Evolutionary conservation across 345 rosid genomes (phyloP).

Genomic region (Eucalyptus albens): DNA sequence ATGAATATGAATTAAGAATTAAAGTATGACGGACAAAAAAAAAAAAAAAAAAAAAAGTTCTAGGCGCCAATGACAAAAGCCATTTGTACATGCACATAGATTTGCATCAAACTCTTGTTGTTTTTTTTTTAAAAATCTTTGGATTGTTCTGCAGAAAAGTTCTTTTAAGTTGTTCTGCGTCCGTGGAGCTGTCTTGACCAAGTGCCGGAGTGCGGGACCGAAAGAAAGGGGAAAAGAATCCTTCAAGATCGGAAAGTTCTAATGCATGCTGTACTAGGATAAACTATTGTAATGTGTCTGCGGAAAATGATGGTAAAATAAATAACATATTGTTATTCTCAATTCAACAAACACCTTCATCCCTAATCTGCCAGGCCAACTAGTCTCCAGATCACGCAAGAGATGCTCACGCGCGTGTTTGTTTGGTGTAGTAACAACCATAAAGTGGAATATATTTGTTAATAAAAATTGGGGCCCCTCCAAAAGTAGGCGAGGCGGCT

Average conservation of each 20-base stretch:
- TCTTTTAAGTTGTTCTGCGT: neutral
- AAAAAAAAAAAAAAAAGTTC: too few relatives aligned
- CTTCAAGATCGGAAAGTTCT: neutral
- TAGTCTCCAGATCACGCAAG: neutral
- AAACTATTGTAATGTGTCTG: neutral
- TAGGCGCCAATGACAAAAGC: neutral
- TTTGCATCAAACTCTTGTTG: fast-evolving
- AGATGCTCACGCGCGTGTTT: neutral
- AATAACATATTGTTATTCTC: neutral
- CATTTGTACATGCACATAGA: neutral
- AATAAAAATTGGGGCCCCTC: neutral
- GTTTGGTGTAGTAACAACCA: neutral
- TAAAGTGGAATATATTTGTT: neutral
- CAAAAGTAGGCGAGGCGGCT: neutral
- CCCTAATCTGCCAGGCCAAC: neutral
- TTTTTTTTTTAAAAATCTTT: fast-evolving
- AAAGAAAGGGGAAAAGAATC: neutral
- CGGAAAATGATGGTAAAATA: neutral
- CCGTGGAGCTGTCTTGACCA: neutral
- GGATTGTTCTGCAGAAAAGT: neutral
- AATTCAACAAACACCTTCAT: neutral
- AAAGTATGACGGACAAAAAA: too few relatives aligned
- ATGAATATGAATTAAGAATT: too few relatives aligned
- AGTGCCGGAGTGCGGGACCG: neutral
- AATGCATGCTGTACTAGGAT: neutral